These are phyloP conservation scores for Colletotrichum karsti DNA, from an alignment of 2,329 filamentous ascomycete genomes.

Conservation along the genomic window DNA sequence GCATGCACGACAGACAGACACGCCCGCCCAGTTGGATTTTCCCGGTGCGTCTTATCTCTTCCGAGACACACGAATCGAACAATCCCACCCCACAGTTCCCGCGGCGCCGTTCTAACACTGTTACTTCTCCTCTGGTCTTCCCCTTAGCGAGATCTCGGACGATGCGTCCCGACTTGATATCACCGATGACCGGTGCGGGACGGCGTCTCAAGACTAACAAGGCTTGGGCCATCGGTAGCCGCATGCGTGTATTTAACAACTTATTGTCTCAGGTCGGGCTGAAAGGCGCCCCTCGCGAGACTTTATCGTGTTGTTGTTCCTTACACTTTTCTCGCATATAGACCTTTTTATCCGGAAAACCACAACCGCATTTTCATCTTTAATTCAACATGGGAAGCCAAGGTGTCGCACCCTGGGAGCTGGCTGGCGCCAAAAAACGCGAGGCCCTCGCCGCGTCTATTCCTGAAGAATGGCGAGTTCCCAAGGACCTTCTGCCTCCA, in stretches of 20 bases:
- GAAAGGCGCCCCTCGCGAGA: background rate
- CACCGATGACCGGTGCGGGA: conserved; percentile 8
- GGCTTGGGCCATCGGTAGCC: background rate
- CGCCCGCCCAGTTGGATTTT: background rate
- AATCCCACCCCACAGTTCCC: conserved; percentile 10
- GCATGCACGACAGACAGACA: background rate
- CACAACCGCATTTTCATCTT: background rate
- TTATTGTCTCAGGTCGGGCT: background rate
- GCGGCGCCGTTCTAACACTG: conserved; percentile 18
- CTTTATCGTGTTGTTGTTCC: background rate
- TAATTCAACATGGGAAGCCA: conserved; percentile 15
- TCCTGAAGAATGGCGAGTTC: conserved; percentile 66
- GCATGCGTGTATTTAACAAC: conserved; percentile 16
- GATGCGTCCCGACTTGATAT: background rate
- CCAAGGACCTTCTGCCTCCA: conserved; percentile 59
- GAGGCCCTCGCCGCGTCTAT: conserved; percentile 55
- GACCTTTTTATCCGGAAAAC: background rate
- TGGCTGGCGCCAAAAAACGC: conserved; percentile 51
- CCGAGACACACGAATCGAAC: background rate
- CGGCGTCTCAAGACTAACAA: background rate
- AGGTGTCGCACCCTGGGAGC: conserved; percentile 44
- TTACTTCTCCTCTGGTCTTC: background rate
- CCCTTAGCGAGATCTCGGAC: background rate
- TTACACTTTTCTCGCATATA: background rate
- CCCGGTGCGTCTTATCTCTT: conserved; percentile 21